Evolutionary conservation across 2,329 filamentous ascomycete species (phyloP).

Genomic region (Diaporthe aspalathi): DNA sequence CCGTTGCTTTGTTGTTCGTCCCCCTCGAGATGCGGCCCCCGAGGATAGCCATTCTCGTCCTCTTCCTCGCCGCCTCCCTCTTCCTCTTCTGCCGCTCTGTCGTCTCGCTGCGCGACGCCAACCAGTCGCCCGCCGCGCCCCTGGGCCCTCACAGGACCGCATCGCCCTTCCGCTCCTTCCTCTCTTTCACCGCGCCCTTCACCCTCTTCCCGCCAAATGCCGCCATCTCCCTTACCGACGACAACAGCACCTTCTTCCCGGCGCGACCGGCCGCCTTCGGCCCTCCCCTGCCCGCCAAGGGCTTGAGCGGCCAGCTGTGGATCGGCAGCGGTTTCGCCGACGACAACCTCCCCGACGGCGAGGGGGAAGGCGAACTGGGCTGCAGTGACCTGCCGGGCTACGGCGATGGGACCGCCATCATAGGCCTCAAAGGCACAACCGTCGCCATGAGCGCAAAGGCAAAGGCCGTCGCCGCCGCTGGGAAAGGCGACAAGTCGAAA

Average conservation of each 20-base stretch:
- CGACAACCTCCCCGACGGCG: constrained; percentile 72
- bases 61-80: constrained; percentile 65
- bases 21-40: constrained; percentile 62
- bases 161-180: constrained; percentile 62
- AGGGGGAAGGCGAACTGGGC: constrained; percentile 85
- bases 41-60: constrained; percentile 63
- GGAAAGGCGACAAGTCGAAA: constrained; percentile 51
- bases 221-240: constrained; percentile 94
- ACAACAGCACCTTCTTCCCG: constrained; percentile 97
- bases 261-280: constrained; percentile 95
- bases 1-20: constrained; percentile 17
- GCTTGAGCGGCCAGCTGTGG: constrained; percentile 91
- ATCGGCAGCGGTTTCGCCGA: constrained; percentile 92
- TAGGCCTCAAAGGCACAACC: constrained; percentile 54
- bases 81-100: constrained; percentile 67
- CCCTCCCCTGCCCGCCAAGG: constrained; percentile 77
- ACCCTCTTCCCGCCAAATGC: constrained; percentile 95
- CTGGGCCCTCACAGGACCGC: constrained; percentile 48
- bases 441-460: constrained; percentile 53
- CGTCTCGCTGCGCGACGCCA: constrained; percentile 49
- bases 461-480: constrained; percentile 44
- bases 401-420: constrained; percentile 66
- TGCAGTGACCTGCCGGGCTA: constrained; percentile 96
- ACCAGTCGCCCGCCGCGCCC: constrained; percentile 43
- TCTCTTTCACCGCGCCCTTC: constrained; percentile 80